Evolutionary conservation across 1,139 yeast genomes (phyloP), one percentile per base, ranked within the genome.

Genomic region (Scheffersomyces illinoinensis): DNA sequence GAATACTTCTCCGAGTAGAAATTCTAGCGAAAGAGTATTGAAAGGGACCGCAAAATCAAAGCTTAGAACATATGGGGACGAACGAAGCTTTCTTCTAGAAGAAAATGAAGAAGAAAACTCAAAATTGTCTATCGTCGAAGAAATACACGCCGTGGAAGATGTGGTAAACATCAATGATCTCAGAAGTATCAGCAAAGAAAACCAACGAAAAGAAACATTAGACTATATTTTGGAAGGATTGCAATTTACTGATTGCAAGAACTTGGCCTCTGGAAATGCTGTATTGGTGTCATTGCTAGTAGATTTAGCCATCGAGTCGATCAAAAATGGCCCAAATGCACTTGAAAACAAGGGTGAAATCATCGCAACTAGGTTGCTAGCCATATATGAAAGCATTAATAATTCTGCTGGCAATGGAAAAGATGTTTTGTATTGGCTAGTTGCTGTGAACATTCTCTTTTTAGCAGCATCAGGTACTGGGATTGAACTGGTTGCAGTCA

Each of bases 41-140:
- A 33, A 33, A 33, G 17, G 43, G 2, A 33, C 14, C 17, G 14
- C 43, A n/a, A 21, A 47, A 14, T 39, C 23, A 48, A 24, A 33
- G 19, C 6, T 43, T 6, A 62, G 59, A 48, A 64, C 63, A 2
- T 72, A 72, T 55, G 70, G 74, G 1, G 68, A 68, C 1, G 68
- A 67, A 49, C 58, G 77, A 55, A 68, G 72, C 48, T 70, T 61
- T 56, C 62, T 72, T 23, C 43, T 66, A n/a, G 67, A 68, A 6
- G 65, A 61, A 14, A 53, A 56, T 17, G 58, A 47, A 18, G 20
- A 48, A 20, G 51, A 48, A 24, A 19, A 20, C n/a, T 12, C 51
- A 4, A 48, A 48, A 20, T 5, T 10, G 10, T 24, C 21, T 6
- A 20, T 3, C 6, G 2, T 8, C 17, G 24, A 48, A 3, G 51